Conservation (phyloP, 2,329 filamentous ascomycete genomes). For the Fusarium pininemorale region DNA sequence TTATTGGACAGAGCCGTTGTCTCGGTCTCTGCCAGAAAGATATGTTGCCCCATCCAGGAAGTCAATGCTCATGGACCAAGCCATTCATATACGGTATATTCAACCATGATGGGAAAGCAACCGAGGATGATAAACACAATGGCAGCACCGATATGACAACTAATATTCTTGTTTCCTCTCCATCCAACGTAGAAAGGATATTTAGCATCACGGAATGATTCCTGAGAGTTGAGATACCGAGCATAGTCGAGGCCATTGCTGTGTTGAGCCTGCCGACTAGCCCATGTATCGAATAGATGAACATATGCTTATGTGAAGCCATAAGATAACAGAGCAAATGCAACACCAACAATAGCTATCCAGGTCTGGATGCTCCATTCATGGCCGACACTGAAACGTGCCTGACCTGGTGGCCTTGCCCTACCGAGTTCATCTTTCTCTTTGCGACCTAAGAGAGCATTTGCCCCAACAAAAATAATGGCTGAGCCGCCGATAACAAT, state of each 20-base stretch:
- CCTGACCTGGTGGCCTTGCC: neutral
- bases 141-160: neutral
- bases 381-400: neutral
- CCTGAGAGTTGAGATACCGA: conserved; percentile 5
- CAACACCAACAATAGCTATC: conserved; percentile 2
- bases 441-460: neutral
- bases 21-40: neutral
- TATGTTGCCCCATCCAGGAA: conserved; percentile 21
- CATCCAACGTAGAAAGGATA: neutral
- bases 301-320: conserved; percentile 1
- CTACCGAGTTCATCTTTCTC: neutral
- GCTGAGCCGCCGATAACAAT: neutral
- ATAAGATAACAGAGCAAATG: neutral
- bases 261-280: neutral
- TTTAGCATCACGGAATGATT: neutral
- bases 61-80: conserved; percentile 18
- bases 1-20: neutral
- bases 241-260: conserved; percentile 1
- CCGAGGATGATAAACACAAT: conserved; percentile 8
- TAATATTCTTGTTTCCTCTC: neutral
- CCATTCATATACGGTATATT: conserved; percentile 1
- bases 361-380: neutral
- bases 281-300: conserved; percentile 5
- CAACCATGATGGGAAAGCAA: neutral
- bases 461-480: neutral